phyloP scores from a whole-genome alignment of 306 rosid genomes.

The Quercus alba region DNA sequence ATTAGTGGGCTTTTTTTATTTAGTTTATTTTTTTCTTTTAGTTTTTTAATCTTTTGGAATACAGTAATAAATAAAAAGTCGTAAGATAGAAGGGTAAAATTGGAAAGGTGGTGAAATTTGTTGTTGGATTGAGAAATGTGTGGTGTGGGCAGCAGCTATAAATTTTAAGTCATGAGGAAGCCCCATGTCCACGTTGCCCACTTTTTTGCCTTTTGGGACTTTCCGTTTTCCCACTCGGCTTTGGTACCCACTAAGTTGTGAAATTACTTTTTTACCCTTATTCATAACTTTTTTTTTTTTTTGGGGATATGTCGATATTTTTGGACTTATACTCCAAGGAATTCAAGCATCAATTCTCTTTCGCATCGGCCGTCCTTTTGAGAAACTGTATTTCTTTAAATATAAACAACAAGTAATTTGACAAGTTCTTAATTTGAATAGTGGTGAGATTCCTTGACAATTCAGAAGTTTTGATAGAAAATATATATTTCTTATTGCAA shows the following conservation, averaged over 20 bases:
- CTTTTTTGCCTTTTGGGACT: constrained; percentile 12
- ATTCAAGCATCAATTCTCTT: too few relatives aligned
- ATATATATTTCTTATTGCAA: too few relatives aligned
- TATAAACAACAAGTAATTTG: too few relatives aligned
- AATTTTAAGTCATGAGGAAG: constrained; percentile 11
- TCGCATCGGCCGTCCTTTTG: too few relatives aligned
- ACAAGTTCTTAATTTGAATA: too few relatives aligned
- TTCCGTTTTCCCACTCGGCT: constrained; percentile 12
- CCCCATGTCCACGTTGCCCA: constrained; percentile 26
- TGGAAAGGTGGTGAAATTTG: not conserved
- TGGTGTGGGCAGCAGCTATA: constrained; percentile 5
- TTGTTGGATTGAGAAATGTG: not conserved
- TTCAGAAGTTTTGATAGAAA: too few relatives aligned
- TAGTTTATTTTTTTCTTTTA: too few relatives aligned
- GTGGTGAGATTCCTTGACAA: too few relatives aligned
- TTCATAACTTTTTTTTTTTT: not conserved
- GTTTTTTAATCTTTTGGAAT: not conserved
- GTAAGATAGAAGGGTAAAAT: constrained; percentile 2
- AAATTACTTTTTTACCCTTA: not conserved
- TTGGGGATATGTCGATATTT: not conserved
- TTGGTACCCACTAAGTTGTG: not conserved
- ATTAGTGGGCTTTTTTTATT: constrained; percentile 14
- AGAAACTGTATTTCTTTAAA: too few relatives aligned
- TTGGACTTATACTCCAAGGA: not conserved
- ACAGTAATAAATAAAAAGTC: not conserved